These are phyloP conservation scores for Kwoniella sp. DNA, from an alignment of 768 basidiomycete genomes.

Conservation along the genomic window DNA sequence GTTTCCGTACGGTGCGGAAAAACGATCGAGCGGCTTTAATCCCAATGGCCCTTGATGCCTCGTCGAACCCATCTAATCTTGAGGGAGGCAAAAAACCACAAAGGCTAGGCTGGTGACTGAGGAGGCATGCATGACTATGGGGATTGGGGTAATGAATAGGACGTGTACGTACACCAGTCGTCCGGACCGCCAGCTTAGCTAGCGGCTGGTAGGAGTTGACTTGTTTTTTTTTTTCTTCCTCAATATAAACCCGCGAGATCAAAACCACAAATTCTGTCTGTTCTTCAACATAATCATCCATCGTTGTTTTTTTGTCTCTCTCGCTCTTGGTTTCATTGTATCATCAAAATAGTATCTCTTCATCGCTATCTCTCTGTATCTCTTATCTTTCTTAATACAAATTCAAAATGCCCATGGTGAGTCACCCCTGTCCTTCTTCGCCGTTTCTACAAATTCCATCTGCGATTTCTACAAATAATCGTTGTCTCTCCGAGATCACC, in stretches of 20 bases:
- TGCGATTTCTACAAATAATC: slow-evolving; percentile 3
- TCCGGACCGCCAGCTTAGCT: background rate
- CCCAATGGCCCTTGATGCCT: background rate
- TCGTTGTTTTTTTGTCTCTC: slow-evolving; percentile 1
- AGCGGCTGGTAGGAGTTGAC: background rate
- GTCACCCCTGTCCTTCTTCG: slow-evolving; percentile 3
- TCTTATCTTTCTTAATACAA: background rate
- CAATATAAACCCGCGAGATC: background rate
- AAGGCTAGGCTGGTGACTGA: background rate
- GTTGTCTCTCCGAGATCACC: background rate
- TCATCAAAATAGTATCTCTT: background rate
- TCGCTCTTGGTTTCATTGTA: background rate
- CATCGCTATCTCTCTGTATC: background rate
- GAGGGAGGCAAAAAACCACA: too few species aligned
- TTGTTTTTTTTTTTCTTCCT: background rate
- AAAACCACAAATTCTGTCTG: slow-evolving; percentile 6
- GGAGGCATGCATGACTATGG: background rate
- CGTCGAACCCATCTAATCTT: too few species aligned
- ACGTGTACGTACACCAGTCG: background rate
- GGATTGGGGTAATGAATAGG: background rate
- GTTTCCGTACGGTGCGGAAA: slow-evolving; percentile 6
- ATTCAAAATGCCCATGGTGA: slow-evolving; percentile 23
- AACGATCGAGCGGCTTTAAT: slow-evolving; percentile 6
- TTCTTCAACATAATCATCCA: background rate
- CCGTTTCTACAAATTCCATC: background rate